Percentiles rank a stretch among this genome's conserved stretches.
Conservation (phyloP, 176 grass and related monocot species). For the Dendrocalamus sinicus region DNA sequence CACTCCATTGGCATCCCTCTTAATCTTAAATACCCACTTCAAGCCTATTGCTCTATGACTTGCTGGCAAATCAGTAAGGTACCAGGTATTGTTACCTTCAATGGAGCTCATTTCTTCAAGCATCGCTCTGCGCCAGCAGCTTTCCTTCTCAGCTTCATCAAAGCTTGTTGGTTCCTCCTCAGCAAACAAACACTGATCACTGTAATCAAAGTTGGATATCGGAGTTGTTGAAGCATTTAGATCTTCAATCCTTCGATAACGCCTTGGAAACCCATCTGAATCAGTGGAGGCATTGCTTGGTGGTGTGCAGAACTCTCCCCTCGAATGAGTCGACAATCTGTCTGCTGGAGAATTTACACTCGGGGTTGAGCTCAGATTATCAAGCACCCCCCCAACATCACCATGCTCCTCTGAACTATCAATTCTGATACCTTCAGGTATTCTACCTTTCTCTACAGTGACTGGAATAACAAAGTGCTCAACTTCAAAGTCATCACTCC, state of each 20-base stretch:
- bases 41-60: not conserved
- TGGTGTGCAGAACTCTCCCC: too few species aligned
- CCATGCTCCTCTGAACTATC: not conserved
- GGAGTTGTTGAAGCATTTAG: not conserved
- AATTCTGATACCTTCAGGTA: accelerated
- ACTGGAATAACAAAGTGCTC: not conserved
- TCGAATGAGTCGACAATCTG: accelerated
- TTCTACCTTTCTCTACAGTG: accelerated
- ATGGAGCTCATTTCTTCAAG: not conserved
- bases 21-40: not conserved
- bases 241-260: not conserved
- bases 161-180: not conserved
- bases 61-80: accelerated
- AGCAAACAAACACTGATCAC: not conserved
- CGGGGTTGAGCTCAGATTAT: too few species aligned
- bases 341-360: accelerated
- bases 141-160: not conserved
- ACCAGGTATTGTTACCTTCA: not conserved
- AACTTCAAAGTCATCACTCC: too few species aligned
- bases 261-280: accelerated
- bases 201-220: not conserved
- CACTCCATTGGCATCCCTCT: not conserved
- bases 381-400: too few species aligned
- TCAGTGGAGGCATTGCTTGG: accelerated
- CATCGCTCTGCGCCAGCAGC: not conserved